Evolutionary conservation across 805 yeast species (phyloP).

Genomic region (Metschnikowia baotianmanensis): DNA sequence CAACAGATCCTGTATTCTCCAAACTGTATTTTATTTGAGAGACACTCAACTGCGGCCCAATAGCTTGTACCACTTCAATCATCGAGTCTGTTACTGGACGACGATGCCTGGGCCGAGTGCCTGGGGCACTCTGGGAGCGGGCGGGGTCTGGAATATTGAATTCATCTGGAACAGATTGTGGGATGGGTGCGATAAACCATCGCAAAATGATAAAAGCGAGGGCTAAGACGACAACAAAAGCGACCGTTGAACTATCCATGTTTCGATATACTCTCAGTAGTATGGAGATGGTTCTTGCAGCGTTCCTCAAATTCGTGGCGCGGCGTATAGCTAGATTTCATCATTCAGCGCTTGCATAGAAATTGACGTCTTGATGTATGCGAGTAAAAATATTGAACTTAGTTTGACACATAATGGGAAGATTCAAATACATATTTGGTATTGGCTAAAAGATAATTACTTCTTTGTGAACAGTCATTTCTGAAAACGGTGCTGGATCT

Average conservation of each 20-base stretch:
- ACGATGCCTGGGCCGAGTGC: slow-evolving; percentile 22
- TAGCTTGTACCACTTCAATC: slow-evolving; percentile 81
- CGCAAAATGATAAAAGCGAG: slow-evolving; percentile 58
- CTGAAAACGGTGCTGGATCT: no score
- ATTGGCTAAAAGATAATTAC: no score
- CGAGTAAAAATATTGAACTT: no score
- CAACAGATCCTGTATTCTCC: slow-evolving; percentile 75
- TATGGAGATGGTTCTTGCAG: no score
- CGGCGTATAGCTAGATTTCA: no score
- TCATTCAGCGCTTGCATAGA: no score
- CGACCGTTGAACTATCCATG: slow-evolving; percentile 56
- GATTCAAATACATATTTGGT: no score
- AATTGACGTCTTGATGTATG: no score
- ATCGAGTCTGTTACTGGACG: slow-evolving; percentile 62
- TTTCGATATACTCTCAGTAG: background rate
- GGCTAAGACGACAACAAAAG: slow-evolving; percentile 47
- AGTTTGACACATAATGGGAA: no score
- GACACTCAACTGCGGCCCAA: slow-evolving; percentile 70
- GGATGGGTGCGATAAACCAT: slow-evolving; percentile 65
- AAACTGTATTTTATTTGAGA: slow-evolving; percentile 75
- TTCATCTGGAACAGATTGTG: slow-evolving; percentile 31
- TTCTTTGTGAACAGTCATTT: no score
- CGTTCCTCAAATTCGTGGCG: no score
- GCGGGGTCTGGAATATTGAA: slow-evolving; percentile 19
- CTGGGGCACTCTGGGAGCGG: background rate